Evolutionary conservation across 2,329 filamentous ascomycete genomes (phyloP).

Genomic region (Pezicula rhizophila): DNA sequence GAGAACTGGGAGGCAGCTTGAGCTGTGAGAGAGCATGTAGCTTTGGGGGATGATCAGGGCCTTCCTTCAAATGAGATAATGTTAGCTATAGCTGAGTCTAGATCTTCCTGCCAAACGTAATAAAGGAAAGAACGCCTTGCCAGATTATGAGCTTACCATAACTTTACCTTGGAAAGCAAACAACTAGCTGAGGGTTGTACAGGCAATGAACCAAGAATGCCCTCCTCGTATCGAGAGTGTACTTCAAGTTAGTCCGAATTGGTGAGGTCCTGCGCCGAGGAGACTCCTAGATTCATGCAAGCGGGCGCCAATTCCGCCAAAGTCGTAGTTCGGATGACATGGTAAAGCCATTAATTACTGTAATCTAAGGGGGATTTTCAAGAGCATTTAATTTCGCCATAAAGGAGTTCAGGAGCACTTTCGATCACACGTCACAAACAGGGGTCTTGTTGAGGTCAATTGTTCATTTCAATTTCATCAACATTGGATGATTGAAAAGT

Average conservation of each 20-base stretch:
- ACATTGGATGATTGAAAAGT: constrained; percentile 17
- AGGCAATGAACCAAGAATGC: no score
- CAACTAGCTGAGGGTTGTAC: not conserved
- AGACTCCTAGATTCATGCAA: not conserved
- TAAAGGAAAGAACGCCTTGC: not conserved
- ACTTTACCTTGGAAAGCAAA: not conserved
- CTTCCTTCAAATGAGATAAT: not conserved
- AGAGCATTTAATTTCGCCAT: no score
- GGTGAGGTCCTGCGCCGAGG: not conserved
- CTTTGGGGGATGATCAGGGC: not conserved
- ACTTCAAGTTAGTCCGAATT: no score
- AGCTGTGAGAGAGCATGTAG: not conserved
- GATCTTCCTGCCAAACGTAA: no score
- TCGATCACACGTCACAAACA: not conserved
- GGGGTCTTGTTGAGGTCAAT: constrained; percentile 5
- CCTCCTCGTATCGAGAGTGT: no score
- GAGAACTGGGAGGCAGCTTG: no score
- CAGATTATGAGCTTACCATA: not conserved
- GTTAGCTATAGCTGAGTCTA: no score
- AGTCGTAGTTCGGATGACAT: not conserved
- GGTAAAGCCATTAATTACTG: no score
- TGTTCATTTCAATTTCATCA: constrained; percentile 19
- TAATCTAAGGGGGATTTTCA: no score
- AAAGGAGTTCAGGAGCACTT: no score
- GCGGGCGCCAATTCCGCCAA: not conserved